Conservation (phyloP, 371 early-diverging fungal genomes). For the Gilbertella persicaria region DNA sequence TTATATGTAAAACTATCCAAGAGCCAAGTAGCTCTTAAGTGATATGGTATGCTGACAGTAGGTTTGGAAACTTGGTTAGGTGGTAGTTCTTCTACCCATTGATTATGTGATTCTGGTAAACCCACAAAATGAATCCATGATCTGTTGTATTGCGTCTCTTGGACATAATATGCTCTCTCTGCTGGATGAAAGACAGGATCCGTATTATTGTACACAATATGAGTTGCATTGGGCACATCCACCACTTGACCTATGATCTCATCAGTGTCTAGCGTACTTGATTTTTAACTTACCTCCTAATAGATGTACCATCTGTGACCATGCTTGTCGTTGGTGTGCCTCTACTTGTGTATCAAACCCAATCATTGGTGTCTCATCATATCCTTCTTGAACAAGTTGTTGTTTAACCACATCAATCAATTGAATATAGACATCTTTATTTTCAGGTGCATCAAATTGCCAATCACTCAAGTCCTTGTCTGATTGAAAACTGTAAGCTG, state of each 20-base stretch:
- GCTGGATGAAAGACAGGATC: conserved; percentile 15
- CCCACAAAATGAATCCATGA: conserved; percentile 69
- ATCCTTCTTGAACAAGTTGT: conserved; percentile 37
- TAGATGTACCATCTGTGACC: conserved; percentile 34
- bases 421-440: conserved; percentile 38
- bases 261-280: too few species aligned
- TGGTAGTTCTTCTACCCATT: conserved; percentile 54
- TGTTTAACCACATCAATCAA: conserved; percentile 46
- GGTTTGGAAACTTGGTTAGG: conserved; percentile 27
- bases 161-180: conserved; percentile 33
- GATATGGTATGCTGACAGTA: conserved; percentile 50
- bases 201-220: conserved; percentile 50
- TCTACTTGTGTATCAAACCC: conserved; percentile 51
- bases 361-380: conserved; percentile 43
- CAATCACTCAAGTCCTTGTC: conserved; percentile 55
- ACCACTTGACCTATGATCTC: conserved; percentile 46
- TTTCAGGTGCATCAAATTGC: conserved; percentile 56
- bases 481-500: conserved; percentile 57
- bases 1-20: conserved; percentile 66
- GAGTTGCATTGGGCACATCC: conserved; percentile 53
- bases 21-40: conserved; percentile 68
- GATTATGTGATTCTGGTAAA: conserved; percentile 74
- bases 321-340: conserved; percentile 28
- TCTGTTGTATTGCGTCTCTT: conserved; percentile 47
- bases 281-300: conserved; percentile 54